Percentiles rank a stretch among this genome's conserved stretches.
Conservation (phyloP, 1,139 yeast genomes). For the Nakaseomyces bracarensis region DNA sequence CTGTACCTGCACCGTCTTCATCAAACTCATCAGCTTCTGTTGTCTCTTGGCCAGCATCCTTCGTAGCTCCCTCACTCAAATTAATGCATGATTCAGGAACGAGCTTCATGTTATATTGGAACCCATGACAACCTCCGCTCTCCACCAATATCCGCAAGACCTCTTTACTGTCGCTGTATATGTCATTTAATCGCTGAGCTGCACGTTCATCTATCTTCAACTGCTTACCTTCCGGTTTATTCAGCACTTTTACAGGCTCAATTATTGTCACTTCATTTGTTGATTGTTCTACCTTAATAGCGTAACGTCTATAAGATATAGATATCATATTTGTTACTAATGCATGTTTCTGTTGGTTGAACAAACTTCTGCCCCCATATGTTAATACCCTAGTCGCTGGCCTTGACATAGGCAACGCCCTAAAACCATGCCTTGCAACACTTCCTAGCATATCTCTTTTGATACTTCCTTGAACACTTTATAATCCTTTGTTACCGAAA, state of each 20-base stretch:
- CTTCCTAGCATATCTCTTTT: too few species aligned
- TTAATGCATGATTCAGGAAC: conserved; percentile 33
- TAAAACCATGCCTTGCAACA: not conserved
- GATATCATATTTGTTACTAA: not conserved
- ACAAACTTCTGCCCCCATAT: too few species aligned
- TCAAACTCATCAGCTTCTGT: conserved; percentile 43
- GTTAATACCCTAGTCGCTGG: not conserved
- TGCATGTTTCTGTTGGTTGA: too few species aligned
- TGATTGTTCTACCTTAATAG: conserved; percentile 6
- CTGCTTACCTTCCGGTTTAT: conserved; percentile 19
- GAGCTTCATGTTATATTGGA: conserved; percentile 73
- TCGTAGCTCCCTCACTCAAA: conserved; percentile 20
- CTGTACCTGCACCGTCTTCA: conserved; percentile 49
- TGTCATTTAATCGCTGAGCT: conserved; percentile 44
- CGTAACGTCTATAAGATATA: not conserved
- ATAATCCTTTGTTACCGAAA: too few species aligned
- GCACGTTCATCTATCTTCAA: conserved; percentile 39
- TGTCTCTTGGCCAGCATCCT: conserved; percentile 6
- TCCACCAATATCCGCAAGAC: conserved; percentile 77
- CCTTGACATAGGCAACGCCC: not conserved
- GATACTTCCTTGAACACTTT: too few species aligned
- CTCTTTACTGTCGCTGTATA: conserved; percentile 45
- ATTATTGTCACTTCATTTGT: conserved; percentile 13
- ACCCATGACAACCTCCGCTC: conserved; percentile 98
- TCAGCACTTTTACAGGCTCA: conserved; percentile 21